These are phyloP conservation scores for Orbilia brochopaga DNA, from an alignment of 2,329 filamentous ascomycete genomes.

Conservation along the genomic window DNA sequence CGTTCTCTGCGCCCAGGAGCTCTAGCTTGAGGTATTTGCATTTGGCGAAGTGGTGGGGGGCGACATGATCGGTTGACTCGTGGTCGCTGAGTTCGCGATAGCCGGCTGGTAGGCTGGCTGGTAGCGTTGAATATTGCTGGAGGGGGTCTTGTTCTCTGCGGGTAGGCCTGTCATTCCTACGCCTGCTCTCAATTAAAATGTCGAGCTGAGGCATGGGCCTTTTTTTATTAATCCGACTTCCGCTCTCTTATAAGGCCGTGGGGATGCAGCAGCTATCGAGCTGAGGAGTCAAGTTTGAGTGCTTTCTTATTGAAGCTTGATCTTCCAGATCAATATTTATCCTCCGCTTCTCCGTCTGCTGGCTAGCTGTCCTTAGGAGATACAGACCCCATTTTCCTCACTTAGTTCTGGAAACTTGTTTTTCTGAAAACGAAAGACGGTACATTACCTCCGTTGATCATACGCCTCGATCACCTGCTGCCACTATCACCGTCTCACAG, in stretches of 20 bases:
- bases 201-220: neutral
- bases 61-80: neutral
- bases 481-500: too few relatives aligned
- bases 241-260: neutral
- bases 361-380: slow-evolving; percentile 41
- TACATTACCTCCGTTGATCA: neutral
- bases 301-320: slow-evolving; percentile 25
- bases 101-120: neutral
- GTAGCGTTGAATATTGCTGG: neutral
- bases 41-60: neutral
- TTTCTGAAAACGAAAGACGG: neutral
- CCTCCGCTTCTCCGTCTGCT: slow-evolving; percentile 18
- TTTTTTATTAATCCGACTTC: neutral
- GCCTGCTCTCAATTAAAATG: neutral
- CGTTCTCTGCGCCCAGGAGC: too few relatives aligned
- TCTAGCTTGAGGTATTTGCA: too few relatives aligned
- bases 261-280: neutral
- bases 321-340: slow-evolving; percentile 28
- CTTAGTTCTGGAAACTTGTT: slow-evolving; percentile 4
- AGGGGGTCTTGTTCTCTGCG: too few relatives aligned
- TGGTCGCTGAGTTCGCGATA: neutral
- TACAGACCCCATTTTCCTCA: slow-evolving; percentile 12
- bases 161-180: neutral
- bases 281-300: neutral
- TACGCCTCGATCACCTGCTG: too few relatives aligned